Conservation (phyloP, 805 yeast species). For the Saturnispora gosingensis region DNA sequence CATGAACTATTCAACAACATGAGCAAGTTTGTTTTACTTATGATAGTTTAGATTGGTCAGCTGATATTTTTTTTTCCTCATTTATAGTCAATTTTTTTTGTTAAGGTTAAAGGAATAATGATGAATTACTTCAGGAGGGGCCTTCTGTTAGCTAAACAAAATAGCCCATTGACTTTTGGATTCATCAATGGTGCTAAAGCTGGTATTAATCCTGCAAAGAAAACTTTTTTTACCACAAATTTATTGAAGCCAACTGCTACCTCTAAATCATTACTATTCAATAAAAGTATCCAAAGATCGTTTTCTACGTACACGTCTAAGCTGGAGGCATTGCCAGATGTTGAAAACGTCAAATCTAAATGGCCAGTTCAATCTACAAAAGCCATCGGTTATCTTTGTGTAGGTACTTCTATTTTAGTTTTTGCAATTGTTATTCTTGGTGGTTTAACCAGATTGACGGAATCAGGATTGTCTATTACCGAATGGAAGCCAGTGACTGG, state of each 20-base stretch:
- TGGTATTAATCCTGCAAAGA: neutral
- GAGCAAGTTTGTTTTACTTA: neutral
- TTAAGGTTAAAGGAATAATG: neutral
- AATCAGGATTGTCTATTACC: conserved; percentile 90
- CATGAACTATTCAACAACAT: neutral
- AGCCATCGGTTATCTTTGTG: conserved; percentile 75
- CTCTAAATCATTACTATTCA: neutral
- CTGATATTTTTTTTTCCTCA: neutral
- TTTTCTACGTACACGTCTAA: neutral
- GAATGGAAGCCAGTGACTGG: conserved; percentile 99
- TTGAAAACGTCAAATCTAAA: conserved; percentile 8
- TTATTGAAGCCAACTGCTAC: neutral
- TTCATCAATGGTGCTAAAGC: neutral
- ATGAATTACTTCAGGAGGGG: neutral
- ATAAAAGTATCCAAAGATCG: neutral
- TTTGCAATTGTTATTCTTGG: conserved; percentile 96
- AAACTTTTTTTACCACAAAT: neutral
- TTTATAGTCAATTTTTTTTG: neutral
- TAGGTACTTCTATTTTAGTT: conserved; percentile 79
- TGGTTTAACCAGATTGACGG: conserved; percentile 91
- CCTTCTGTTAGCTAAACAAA: neutral
- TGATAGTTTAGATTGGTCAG: neutral
- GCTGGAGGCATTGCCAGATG: neutral
- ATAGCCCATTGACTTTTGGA: neutral
- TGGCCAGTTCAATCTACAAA: conserved; percentile 42